phyloP scores from a whole-genome alignment of 2,329 filamentous ascomycete genomes.

The Torrubiella hemipterigena region DNA sequence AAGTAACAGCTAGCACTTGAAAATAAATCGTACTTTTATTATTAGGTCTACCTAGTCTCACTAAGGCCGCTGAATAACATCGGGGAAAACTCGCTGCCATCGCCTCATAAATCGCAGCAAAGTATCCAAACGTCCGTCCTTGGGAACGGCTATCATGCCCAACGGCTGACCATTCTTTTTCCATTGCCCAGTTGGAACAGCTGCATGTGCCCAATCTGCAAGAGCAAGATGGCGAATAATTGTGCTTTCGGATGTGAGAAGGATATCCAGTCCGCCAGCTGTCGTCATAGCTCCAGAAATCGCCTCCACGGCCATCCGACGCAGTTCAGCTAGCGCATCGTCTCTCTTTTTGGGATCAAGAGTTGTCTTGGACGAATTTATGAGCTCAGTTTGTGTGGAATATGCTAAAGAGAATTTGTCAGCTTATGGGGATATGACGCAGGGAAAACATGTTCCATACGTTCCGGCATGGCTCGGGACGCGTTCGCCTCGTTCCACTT shows the following conservation, averaged over 20 bases:
- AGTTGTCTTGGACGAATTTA: not conserved
- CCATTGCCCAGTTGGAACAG: constrained; percentile 2
- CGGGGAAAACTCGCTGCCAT: not conserved
- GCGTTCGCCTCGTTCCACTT: constrained; percentile 3
- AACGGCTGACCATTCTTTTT: constrained; percentile 3
- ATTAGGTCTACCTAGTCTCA: too few species aligned
- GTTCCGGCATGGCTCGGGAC: not conserved
- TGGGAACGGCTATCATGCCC: constrained; percentile 4
- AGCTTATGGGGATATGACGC: not conserved
- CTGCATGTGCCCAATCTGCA: constrained; percentile 3
- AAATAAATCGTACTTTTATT: too few species aligned
- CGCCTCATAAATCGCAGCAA: constrained; percentile 1
- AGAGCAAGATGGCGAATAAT: constrained; percentile 1
- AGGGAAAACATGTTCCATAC: not conserved
- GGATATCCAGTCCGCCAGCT: not conserved
- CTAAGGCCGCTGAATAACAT: too few species aligned
- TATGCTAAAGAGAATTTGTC: not conserved
- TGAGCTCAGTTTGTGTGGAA: constrained; percentile 2
- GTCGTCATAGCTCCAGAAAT: constrained; percentile 1
- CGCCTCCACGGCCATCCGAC: not conserved
- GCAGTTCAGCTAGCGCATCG: not conserved
- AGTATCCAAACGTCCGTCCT: not conserved
- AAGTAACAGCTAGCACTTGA: too few species aligned
- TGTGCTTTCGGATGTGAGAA: constrained; percentile 3
- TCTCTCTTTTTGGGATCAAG: not conserved